Evolutionary conservation across 768 basidiomycete genomes (phyloP), one percentile per base, ranked within the genome.

Genomic region (Coprinopsis marcescibilis): DNA sequence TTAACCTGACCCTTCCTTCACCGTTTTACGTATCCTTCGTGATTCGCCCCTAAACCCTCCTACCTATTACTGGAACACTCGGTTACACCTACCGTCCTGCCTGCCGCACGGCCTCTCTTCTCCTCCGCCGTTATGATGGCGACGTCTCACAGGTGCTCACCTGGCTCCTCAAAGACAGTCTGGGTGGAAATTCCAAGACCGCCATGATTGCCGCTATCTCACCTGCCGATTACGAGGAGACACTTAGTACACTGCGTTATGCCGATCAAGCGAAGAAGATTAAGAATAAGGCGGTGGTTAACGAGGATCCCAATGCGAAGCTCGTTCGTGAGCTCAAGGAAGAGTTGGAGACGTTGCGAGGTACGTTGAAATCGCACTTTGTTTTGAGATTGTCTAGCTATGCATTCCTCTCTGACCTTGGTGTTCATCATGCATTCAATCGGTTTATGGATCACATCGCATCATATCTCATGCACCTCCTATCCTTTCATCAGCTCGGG

Each of bases 191-290:
- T 67, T 93, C 89, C 26, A 95, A 96, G 71, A 99, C 95, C 3
- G 93, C 95, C 3, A 98, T 99, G 96, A 97, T 99, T 54, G 96
- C 96, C 42, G 96, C 96, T 30, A 98, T 99, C 52, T 83, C 92
- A 36, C 94, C 93, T n/a, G 94, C 93, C 37, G 93, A 97, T 68
- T 97, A 97, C 60, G 95, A 98, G 55, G 95, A 98, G 65, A 97
- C 95, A 13, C 71, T 98, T 51, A 91, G 91, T 66, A 98, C 95
- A 2, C 72, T 99, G 49, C 87, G 96, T 4, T 98, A 99, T 66
- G 96, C 96, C 56, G 93, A 96, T 74, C 91, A 91, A 63, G 94
- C 95, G 26, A 99, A 99, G 85, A 95, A 95, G 83, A 99, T 99
- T 69, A 97, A 94, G 83, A 99, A 97, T 68, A 95, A 97, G 72